Evolutionary conservation across 768 basidiomycete species (phyloP).

Genomic region (Peribolospora kevripleyi): DNA sequence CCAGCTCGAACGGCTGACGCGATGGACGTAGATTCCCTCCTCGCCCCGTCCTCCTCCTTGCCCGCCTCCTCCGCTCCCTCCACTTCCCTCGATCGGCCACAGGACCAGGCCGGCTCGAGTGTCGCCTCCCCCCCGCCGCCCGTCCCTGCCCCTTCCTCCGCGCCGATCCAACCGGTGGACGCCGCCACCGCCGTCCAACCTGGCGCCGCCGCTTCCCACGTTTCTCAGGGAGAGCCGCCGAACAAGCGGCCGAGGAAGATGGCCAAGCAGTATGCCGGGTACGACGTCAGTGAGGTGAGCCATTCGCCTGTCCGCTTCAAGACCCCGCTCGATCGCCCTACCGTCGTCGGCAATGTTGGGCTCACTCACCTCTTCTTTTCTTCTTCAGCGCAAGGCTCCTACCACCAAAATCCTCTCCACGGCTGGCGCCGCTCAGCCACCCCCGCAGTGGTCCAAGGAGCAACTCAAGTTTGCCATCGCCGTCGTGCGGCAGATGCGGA

Average conservation of each 20-base stretch:
- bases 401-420: background rate
- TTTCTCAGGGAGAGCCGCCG: background rate
- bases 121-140: background rate
- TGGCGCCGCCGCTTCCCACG: background rate
- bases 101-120: background rate
- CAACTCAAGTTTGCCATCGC: constrained; percentile 63
- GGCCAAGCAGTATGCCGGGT: background rate
- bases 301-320: background rate
- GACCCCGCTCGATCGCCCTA: too few species aligned
- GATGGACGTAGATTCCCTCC: background rate
- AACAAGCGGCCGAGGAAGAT: background rate
- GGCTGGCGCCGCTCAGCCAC: constrained; percentile 2
- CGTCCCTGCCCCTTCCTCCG: background rate
- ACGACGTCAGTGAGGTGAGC: background rate
- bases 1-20: background rate
- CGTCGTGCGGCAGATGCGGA: constrained; percentile 59
- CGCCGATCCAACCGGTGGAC: background rate
- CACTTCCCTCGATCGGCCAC: background rate
- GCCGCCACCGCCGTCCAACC: background rate
- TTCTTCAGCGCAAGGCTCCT: background rate
- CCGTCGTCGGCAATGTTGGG: too few species aligned
- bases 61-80: background rate
- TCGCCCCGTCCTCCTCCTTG: background rate
- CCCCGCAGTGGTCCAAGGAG: constrained; percentile 28
- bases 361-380: background rate